Percentiles rank a stretch among this genome's conserved stretches.
phyloP scores from a whole-genome alignment of 2,329 filamentous ascomycete genomes.

The Colletotrichum filicis region DNA sequence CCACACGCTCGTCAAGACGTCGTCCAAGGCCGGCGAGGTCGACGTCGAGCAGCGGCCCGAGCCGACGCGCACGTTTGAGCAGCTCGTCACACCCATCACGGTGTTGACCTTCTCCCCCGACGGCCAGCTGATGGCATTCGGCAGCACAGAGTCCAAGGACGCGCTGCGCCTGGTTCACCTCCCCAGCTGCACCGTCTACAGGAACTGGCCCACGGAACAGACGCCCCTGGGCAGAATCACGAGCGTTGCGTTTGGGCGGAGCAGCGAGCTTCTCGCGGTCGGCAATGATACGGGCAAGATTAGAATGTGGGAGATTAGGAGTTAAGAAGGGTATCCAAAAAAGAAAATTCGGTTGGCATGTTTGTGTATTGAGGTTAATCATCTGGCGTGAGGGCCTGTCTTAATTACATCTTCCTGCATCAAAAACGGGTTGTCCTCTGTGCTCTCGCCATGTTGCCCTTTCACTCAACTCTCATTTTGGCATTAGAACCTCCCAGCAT shows the following conservation, averaged over 20 bases:
- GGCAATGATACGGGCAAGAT: slow-evolving; percentile 92
- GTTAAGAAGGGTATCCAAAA: slow-evolving; percentile 51
- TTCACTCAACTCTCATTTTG: not conserved
- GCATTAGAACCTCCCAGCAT: not conserved
- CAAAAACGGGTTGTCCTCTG: not conserved
- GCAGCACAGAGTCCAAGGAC: slow-evolving; percentile 87
- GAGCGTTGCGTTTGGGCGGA: slow-evolving; percentile 73
- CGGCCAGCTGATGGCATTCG: slow-evolving; percentile 89
- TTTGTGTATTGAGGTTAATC: not conserved
- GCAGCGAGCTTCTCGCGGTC: slow-evolving; percentile 80
- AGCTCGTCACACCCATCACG: slow-evolving; percentile 88
- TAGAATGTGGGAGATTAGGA: slow-evolving; percentile 87
- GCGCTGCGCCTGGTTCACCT: slow-evolving; percentile 89
- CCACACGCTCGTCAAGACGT: slow-evolving; percentile 62
- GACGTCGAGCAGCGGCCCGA: slow-evolving; percentile 74
- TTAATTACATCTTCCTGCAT: not conserved
- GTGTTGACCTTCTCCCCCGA: slow-evolving; percentile 86
- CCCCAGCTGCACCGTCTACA: slow-evolving; percentile 92
- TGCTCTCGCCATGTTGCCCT: not conserved
- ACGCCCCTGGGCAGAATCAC: slow-evolving; percentile 90
- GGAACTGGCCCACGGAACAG: slow-evolving; percentile 94
- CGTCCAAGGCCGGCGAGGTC: slow-evolving; percentile 47
- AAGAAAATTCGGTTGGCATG: slow-evolving; percentile 15
- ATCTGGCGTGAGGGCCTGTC: slow-evolving; percentile 4
- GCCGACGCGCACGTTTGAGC: slow-evolving; percentile 80